Base-by-base conservation (phyloP, 1,139 yeast species). In the Debaryomyces sp. region DNA sequence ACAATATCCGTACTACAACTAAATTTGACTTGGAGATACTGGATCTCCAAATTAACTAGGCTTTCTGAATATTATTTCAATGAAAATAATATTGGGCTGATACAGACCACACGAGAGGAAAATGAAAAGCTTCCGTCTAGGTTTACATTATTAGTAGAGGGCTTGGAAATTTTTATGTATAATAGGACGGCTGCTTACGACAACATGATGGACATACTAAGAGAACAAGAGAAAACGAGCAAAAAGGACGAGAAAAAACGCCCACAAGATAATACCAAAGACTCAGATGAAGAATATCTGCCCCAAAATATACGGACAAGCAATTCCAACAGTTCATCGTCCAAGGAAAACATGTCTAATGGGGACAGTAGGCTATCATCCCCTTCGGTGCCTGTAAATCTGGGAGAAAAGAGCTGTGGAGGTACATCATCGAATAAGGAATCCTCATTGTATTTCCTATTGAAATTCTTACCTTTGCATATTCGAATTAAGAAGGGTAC, bases 11-110 rank as follows among this genome's bases (percentile, higher is more conserved):
- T 89, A 2, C 76, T 88, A 21, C 85, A 85, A 53, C 85, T 92
- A 4, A 81, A 83, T 54, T 63, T 94, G 29, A 89, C 96, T 0
- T 94, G 98, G 98, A 67, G 96, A 51, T 94, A 90, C 64, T 94
- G 98, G 98, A 71, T 75, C 17, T 60, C 89, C 47, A 71, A 72
- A 5, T 63, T 72, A 17, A 78, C 84, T 3, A 72, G 87, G 56
- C 59, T 73, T 34, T 74, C 85, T 1, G 79, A 74, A 32, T 73
- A 69, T 48, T 61, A 58, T 38, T 57, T 63, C 13, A 56, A 63
- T 34, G 59, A 61, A 3, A 53, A 61, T 13, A 67, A 65, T 45
- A 58, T 62, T 26, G 69, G 67, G 36, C n/a, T 50, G 41, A 45
- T 36, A 45, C 43, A 29, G 45, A 39, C 45, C 44, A 22, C 46